Evolutionary conservation across 495 filamentous ascomycete species (phyloP).

Genomic region (Neurospora sp.): DNA sequence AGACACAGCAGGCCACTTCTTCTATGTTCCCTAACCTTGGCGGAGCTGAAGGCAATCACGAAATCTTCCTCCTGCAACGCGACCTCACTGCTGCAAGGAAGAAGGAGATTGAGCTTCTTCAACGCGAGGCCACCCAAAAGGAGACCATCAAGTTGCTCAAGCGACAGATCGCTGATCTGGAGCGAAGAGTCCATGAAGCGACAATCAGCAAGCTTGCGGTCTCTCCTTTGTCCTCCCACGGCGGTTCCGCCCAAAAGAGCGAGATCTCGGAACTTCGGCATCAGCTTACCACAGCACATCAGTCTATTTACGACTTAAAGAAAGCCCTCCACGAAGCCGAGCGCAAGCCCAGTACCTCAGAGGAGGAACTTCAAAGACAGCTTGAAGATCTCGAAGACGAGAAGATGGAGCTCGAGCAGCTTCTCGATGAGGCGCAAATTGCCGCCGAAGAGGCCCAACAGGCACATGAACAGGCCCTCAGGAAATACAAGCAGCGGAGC

Average conservation of each 20-base stretch:
- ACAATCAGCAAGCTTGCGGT: conserved; percentile 24
- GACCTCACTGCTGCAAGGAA: conserved; percentile 53
- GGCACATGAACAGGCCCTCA: conserved; percentile 61
- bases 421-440: conserved; percentile 68
- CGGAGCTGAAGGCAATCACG: conserved; percentile 37
- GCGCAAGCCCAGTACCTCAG: conserved; percentile 70
- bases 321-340: conserved; percentile 40
- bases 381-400: conserved; percentile 85
- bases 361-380: conserved; percentile 69
- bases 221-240: conserved; percentile 22
- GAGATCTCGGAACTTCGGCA: conserved; percentile 53
- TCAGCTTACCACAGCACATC: conserved; percentile 52
- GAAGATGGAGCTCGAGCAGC: conserved; percentile 69
- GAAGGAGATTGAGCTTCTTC: conserved; percentile 50
- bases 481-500: conserved; percentile 43
- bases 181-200: conserved; percentile 35
- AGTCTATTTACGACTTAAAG: conserved; percentile 48
- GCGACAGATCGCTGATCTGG: conserved; percentile 37
- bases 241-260: conserved; percentile 45
- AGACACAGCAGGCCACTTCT: conserved; percentile 36
- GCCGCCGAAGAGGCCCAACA: conserved; percentile 72
- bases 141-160: conserved; percentile 39
- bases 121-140: conserved; percentile 54
- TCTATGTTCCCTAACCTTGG: conserved; percentile 45
- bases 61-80: conserved; percentile 48